Evolutionary conservation across 2,329 filamentous ascomycete genomes (phyloP).

Genomic region (Cladophialophora psammophila): DNA sequence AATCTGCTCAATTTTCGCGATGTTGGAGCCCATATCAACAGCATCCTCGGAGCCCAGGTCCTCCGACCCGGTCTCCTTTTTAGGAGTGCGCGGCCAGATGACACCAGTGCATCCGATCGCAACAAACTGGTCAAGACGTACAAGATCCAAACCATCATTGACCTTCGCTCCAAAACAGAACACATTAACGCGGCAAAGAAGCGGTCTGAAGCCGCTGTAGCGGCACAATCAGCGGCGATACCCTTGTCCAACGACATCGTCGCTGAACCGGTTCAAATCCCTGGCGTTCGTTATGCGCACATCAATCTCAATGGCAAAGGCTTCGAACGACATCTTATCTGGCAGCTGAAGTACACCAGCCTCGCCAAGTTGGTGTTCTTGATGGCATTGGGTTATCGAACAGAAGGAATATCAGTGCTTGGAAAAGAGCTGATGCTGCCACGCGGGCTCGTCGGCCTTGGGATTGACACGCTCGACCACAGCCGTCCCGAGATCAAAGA

Average conservation of each 20-base stretch:
- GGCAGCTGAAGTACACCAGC: constrained; percentile 68
- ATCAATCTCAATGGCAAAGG: constrained; percentile 77
- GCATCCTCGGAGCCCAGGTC: constrained; percentile 43
- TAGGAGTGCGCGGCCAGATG: constrained; percentile 73
- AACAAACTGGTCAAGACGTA: constrained; percentile 65
- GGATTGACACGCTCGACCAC: constrained; percentile 71
- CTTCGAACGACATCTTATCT: constrained; percentile 73
- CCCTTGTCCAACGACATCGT: constrained; percentile 54
- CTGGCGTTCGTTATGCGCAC: constrained; percentile 67
- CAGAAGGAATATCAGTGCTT: constrained; percentile 73
- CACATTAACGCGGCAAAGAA: constrained; percentile 73
- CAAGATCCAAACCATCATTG: constrained; percentile 75
- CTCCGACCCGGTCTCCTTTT: constrained; percentile 71
- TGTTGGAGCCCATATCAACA: constrained; percentile 66
- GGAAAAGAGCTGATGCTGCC: constrained; percentile 74
- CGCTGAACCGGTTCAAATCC: constrained; percentile 66
- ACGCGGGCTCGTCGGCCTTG: constrained; percentile 74
- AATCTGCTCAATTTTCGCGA: constrained; percentile 79
- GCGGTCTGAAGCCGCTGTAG: constrained; percentile 54
- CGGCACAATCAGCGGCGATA: constrained; percentile 51
- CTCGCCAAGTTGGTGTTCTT: constrained; percentile 68
- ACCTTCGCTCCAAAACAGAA: constrained; percentile 82
- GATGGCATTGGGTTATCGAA: constrained; percentile 71
- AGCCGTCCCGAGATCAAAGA: constrained; percentile 70
- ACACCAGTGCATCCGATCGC: constrained; percentile 72